A percentile compares a stretch with the other conserved stretches of the same genome.
Conservation (phyloP, 2,329 filamentous ascomycete species). For the Lizonia empirigonia region DNA sequence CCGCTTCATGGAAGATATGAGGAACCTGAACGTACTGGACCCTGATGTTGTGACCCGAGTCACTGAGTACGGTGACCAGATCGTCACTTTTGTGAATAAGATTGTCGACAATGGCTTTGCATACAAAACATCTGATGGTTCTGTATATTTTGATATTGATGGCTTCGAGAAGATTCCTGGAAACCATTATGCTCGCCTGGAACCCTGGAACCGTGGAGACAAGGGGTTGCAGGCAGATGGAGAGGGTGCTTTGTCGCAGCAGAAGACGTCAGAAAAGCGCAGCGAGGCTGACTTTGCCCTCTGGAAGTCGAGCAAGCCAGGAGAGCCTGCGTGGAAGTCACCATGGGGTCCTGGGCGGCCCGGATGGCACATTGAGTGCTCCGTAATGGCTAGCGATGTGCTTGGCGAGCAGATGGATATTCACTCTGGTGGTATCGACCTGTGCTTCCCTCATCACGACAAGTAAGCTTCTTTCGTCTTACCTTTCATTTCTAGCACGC, state of each 20-base stretch:
- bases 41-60: conserved; percentile 85
- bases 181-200: conserved; percentile 82
- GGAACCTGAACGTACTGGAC: conserved; percentile 79
- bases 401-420: conserved; percentile 86
- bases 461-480: conserved; percentile 55
- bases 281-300: conserved; percentile 84
- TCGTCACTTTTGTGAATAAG: conserved; percentile 80
- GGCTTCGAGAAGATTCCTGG: conserved; percentile 79
- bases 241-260: conserved; percentile 74
- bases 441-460: conserved; percentile 78
- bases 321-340: conserved; percentile 88
- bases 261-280: conserved; percentile 69
- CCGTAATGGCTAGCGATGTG: conserved; percentile 91
- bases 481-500: neutral
- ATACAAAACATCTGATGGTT: conserved; percentile 76
- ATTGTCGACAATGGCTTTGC: conserved; percentile 86
- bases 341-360: conserved; percentile 87
- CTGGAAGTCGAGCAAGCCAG: conserved; percentile 91
- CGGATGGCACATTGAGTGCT: conserved; percentile 98
- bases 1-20: conserved; percentile 89
- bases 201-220: conserved; percentile 85
- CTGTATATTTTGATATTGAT: conserved; percentile 91
- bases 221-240: conserved; percentile 84
- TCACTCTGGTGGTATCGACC: conserved; percentile 89
- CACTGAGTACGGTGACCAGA: conserved; percentile 89